phyloP scores from a whole-genome alignment of 371 early-diverging fungal species.

The Rhizopus microsporus region DNA sequence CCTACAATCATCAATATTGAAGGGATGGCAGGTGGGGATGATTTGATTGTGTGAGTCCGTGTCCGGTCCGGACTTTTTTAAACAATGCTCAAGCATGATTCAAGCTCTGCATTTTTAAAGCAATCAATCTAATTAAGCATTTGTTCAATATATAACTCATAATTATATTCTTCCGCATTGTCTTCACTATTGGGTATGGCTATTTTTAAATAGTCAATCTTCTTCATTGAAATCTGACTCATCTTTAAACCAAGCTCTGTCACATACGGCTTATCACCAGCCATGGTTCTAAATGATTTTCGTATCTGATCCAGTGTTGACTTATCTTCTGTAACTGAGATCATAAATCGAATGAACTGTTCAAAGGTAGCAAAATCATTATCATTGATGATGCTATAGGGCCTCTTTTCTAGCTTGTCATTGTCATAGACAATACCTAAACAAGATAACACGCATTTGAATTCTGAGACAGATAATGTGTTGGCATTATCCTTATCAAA shows the following conservation, averaged over 20 bases:
- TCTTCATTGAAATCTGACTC: constrained; percentile 65
- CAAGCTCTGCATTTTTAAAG: too few relatives aligned
- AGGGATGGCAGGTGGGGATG: constrained; percentile 33
- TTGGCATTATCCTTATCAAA: constrained; percentile 86
- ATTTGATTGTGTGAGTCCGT: constrained; percentile 19
- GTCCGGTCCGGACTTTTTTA: too few relatives aligned
- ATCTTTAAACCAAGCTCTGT: constrained; percentile 72
- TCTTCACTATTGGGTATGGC: constrained; percentile 66
- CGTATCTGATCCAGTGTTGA: constrained; percentile 85
- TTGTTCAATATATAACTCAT: constrained; percentile 63
- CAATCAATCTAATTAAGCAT: constrained; percentile 56
- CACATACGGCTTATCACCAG: constrained; percentile 81
- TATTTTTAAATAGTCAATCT: constrained; percentile 72
- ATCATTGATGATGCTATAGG: constrained; percentile 67
- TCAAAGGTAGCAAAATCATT: constrained; percentile 76
- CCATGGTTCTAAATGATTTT: constrained; percentile 84
- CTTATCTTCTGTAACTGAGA: constrained; percentile 87
- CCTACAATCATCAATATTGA: neutral
- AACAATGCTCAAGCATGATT: too few relatives aligned
- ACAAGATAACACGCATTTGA: constrained; percentile 84
- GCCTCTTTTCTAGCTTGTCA: constrained; percentile 69
- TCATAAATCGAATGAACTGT: constrained; percentile 87
- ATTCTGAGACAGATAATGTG: constrained; percentile 75
- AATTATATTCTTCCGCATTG: constrained; percentile 67
- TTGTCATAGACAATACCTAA: constrained; percentile 83